A percentile compares a stretch with the other conserved stretches of the same genome.
These are phyloP conservation scores for Alloteropsis semialata DNA, from an alignment of 176 grass and related monocot genomes.

Conservation along the genomic window DNA sequence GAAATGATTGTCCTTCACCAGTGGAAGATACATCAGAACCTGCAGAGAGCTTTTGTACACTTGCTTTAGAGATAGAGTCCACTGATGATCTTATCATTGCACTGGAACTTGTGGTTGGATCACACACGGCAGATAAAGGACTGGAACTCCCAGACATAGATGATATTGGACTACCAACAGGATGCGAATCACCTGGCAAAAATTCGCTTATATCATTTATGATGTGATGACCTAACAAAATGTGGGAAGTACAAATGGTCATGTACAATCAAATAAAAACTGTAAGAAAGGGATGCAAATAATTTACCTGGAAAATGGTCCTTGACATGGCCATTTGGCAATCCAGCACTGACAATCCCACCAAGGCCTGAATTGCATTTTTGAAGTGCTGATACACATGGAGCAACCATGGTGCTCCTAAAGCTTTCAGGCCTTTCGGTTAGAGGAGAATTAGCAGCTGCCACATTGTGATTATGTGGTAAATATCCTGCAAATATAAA, in stretches of 20 bases:
- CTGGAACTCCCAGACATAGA: constrained; percentile 41
- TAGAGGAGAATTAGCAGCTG: constrained; percentile 28
- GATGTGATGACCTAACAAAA: not conserved
- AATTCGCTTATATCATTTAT: constrained; percentile 19
- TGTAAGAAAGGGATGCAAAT: constrained; percentile 1
- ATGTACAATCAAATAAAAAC: not conserved
- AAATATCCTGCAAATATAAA: constrained; percentile 45
- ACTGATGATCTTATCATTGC: not conserved
- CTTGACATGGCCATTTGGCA: constrained; percentile 24
- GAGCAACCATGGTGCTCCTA: constrained; percentile 8
- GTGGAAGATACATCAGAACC: not conserved
- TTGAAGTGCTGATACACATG: constrained; percentile 23
- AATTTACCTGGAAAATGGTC: constrained; percentile 39
- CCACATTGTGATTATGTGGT: constrained; percentile 29
- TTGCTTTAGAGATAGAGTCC: constrained; percentile 13
- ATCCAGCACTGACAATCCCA: constrained; percentile 15
- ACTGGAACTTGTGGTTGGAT: constrained; percentile 36
- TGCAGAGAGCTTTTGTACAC: not conserved
- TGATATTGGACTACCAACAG: constrained; percentile 37
- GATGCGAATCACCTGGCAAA: constrained; percentile 40
- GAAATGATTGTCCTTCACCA: not conserved
- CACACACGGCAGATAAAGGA: constrained; percentile 33
- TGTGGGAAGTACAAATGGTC: not conserved
- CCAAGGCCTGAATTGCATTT: constrained; percentile 17
- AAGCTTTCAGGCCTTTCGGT: constrained; percentile 24